phyloP scores from a whole-genome alignment of 1,284 basidiomycete species.

The Agaricales sp. region DNA sequence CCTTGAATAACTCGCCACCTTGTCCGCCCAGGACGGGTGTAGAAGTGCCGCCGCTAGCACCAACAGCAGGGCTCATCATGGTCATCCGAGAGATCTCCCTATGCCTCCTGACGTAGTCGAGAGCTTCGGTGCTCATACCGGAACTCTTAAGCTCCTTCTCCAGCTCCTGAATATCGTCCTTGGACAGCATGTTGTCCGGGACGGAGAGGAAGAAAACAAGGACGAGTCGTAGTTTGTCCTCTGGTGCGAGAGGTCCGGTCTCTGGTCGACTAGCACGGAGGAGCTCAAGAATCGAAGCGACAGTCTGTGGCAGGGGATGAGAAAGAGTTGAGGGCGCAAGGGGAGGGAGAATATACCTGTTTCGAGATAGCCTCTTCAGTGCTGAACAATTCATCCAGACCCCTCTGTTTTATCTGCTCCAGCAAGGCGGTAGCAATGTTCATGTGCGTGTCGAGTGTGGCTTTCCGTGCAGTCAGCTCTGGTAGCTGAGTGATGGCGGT shows the following conservation, averaged over 20 bases:
- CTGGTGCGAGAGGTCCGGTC: conserved; percentile 48
- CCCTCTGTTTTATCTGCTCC: conserved; percentile 93
- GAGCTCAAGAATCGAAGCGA: conserved; percentile 74
- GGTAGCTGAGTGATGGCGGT: conserved; percentile 98
- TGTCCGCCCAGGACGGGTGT: conserved; percentile 70
- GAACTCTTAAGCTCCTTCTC: conserved; percentile 78
- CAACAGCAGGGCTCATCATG: conserved; percentile 48
- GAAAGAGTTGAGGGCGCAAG: conserved; percentile 2
- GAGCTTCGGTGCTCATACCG: conserved; percentile 75
- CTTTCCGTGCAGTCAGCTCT: conserved; percentile 93
- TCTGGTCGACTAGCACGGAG: conserved; percentile 60
- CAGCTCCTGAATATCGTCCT: conserved; percentile 82
- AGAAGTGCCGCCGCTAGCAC: conserved; percentile 38
- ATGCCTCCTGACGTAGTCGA: conserved; percentile 89
- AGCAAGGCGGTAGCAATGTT: conserved; percentile 96
- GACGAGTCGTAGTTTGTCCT: conserved; percentile 90
- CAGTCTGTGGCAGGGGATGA: conserved; percentile 37
- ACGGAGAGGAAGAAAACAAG: conserved; percentile 91
- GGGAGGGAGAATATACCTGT: conserved; percentile 38
- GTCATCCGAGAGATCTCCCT: conserved; percentile 89
- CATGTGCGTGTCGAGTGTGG: conserved; percentile 97
- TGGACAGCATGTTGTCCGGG: conserved; percentile 69
- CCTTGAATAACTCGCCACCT: conserved; percentile 76
- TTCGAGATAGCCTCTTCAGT: conserved; percentile 87
- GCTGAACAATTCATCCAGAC: conserved; percentile 94